Evolutionary conservation across 2,329 filamentous ascomycete species (phyloP), one percentile per base, ranked within the genome.

Genomic region (Aschersonia sp.): DNA sequence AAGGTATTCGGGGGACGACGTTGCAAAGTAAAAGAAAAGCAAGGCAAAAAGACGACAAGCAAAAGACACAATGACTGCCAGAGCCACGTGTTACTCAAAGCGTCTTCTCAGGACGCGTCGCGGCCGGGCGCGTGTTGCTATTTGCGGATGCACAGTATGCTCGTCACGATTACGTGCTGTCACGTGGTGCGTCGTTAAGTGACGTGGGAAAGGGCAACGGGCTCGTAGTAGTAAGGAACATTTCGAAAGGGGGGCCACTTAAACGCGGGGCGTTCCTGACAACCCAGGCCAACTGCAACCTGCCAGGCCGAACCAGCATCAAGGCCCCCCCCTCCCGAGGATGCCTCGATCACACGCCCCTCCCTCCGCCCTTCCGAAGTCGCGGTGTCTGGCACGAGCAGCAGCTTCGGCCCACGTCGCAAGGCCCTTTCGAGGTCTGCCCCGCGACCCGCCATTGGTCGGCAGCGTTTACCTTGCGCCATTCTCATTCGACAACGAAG

Each of bases 241-340:
- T 22, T 22, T 22, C 22, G 22, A 22, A 22, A 12, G 35, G 35
- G 8, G 49, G 53, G 52, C 59, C 57, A 59, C 55, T 57, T 55
- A 57, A 58, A 59, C 56, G 62, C 57, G 60, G 61, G 61, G 58
- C 59, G 61, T 64, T 62, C 61, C 61, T 64, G 61, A 57, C 60
- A 60, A 54, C 50, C 40, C 40, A 7, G 10, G 40, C 40, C 14
- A 42, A 14, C 40, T n/a, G 11, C 40, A 42, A n/a, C 45, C 48
- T 48, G 45, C 47, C 44, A 48, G 14, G 14, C 11, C 43, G 31
- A 29, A 8, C 32, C 29, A 40, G 46, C 31, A 12, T 40, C 40
- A 40, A 42, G 40, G 2, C 35, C 35, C 35, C 12, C 12, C 35
- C 35, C 8, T 8, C 35, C 35, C 35, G 12, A 37, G 35, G 8